Conservation (phyloP, 2,329 filamentous ascomycete species). For the Penicillium carneum region DNA sequence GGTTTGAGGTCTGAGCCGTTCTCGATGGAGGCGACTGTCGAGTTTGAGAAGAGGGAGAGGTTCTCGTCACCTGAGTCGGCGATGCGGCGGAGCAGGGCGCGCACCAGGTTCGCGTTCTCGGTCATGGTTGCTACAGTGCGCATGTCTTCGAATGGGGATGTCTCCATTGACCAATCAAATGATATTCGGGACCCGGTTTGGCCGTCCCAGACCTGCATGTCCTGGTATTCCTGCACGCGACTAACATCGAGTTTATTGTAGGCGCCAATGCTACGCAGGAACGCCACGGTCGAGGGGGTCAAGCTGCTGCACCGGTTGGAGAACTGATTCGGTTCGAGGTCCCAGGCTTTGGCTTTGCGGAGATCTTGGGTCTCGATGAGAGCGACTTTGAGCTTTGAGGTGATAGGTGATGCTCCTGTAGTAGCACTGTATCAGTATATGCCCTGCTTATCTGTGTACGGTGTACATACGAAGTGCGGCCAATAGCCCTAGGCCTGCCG, state of each 20-base stretch:
- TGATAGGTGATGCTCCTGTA: conserved; percentile 76
- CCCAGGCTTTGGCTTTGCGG: conserved; percentile 70
- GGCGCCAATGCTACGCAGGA: conserved; percentile 81
- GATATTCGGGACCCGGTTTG: conserved; percentile 84
- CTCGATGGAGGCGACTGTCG: conserved; percentile 79
- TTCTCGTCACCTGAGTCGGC: conserved; percentile 66
- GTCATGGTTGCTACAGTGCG: conserved; percentile 91
- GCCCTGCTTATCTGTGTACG: background rate
- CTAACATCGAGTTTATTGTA: conserved; percentile 77
- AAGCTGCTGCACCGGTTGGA: conserved; percentile 96
- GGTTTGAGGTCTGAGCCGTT: conserved; percentile 70
- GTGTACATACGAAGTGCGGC: conserved; percentile 72
- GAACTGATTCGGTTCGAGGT: conserved; percentile 71
- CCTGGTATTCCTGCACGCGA: conserved; percentile 85
- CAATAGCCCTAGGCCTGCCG: conserved; percentile 83
- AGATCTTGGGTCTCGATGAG: conserved; percentile 91
- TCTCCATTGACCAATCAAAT: conserved; percentile 75
- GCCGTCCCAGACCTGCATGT: conserved; percentile 99
- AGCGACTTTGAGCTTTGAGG: conserved; percentile 79
- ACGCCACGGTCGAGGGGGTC: conserved; percentile 84
- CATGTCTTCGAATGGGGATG: conserved; percentile 55
- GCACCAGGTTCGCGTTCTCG: conserved; percentile 89
- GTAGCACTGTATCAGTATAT: conserved; percentile 17
- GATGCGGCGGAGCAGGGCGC: conserved; percentile 75
- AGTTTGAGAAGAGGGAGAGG: conserved; percentile 75